Percentiles rank a stretch among this genome's conserved stretches.
phyloP scores from a whole-genome alignment of 1,284 basidiomycete species.

The Cutaneotrichosporon sp. region DNA sequence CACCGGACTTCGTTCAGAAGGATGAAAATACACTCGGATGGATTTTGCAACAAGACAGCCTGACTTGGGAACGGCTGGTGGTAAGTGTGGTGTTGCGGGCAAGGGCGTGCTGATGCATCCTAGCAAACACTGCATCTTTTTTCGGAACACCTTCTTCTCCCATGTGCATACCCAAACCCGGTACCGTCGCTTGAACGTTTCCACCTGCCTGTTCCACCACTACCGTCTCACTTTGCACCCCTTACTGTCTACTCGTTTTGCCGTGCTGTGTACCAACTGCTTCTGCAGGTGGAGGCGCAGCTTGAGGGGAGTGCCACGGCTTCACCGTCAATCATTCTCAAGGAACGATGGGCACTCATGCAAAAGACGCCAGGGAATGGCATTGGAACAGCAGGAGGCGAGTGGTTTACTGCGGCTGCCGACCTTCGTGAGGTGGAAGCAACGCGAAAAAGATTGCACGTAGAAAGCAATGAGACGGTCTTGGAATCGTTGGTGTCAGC shows the following conservation, averaged over 20 bases:
- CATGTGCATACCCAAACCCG: constrained; percentile 42
- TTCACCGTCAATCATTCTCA: not conserved
- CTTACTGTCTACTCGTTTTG: constrained; percentile 42
- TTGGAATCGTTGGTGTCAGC: constrained; percentile 20
- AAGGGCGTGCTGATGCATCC: too few species aligned
- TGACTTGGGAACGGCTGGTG: constrained; percentile 39
- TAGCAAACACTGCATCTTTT: constrained; percentile 39
- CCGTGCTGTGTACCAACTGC: constrained; percentile 28
- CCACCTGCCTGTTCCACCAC: constrained; percentile 34
- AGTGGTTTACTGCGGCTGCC: constrained; percentile 40
- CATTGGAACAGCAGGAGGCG: constrained; percentile 19
- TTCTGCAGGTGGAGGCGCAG: constrained; percentile 31
- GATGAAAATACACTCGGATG: constrained; percentile 41
- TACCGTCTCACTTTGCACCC: constrained; percentile 35
- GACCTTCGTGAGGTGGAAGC: constrained; percentile 29
- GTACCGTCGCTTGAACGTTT: constrained; percentile 35
- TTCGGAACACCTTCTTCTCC: constrained; percentile 36
- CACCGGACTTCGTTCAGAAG: constrained; percentile 33
- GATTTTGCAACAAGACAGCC: constrained; percentile 27
- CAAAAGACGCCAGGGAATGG: constrained; percentile 28
- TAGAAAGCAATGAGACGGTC: constrained; percentile 17
- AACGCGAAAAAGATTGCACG: constrained; percentile 4
- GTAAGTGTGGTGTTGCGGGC: too few species aligned
- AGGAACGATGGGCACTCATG: constrained; percentile 40
- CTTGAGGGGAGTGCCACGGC: not conserved